Conservation (phyloP, 2,329 filamentous ascomycete species). For the Phialemonium atrogriseum region DNA sequence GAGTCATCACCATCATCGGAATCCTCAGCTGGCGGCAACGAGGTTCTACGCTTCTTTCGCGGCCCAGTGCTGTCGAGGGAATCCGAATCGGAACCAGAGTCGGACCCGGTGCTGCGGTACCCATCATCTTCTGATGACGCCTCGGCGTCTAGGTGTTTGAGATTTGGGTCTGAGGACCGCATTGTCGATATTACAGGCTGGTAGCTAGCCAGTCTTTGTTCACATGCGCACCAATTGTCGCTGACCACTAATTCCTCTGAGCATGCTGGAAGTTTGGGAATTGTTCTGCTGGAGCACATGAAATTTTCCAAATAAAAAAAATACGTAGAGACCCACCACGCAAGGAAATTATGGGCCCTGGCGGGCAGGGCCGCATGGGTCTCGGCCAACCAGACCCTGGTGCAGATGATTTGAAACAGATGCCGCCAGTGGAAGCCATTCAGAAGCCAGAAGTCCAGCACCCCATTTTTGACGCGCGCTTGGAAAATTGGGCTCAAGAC, state of each 20-base stretch:
- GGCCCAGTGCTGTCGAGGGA: constrained; percentile 29
- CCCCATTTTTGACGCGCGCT: constrained; percentile 3
- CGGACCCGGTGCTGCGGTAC: constrained; percentile 4
- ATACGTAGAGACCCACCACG: too few species aligned
- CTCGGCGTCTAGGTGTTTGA: too few species aligned
- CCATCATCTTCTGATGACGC: constrained; percentile 10
- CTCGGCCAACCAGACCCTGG: not conserved
- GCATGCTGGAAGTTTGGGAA: too few species aligned
- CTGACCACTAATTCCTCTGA: too few species aligned
- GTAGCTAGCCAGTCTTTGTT: too few species aligned
- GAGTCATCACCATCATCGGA: constrained; percentile 13
- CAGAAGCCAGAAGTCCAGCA: not conserved
- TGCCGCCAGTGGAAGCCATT: not conserved
- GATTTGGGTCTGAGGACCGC: too few species aligned
- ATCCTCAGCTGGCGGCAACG: constrained; percentile 12
- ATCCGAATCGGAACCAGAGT: constrained; percentile 13
- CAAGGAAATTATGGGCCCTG: too few species aligned
- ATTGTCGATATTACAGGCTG: too few species aligned
- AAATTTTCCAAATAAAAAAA: too few species aligned
- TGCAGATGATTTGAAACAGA: not conserved
- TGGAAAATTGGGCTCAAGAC: not conserved
- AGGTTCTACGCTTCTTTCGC: constrained; percentile 37
- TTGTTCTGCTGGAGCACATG: too few species aligned
- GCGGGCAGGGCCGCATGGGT: constrained; percentile 1
- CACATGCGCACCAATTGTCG: too few species aligned